phyloP scores from a whole-genome alignment of 306 rosid species.

The Cotoneaster glaucophyllus region DNA sequence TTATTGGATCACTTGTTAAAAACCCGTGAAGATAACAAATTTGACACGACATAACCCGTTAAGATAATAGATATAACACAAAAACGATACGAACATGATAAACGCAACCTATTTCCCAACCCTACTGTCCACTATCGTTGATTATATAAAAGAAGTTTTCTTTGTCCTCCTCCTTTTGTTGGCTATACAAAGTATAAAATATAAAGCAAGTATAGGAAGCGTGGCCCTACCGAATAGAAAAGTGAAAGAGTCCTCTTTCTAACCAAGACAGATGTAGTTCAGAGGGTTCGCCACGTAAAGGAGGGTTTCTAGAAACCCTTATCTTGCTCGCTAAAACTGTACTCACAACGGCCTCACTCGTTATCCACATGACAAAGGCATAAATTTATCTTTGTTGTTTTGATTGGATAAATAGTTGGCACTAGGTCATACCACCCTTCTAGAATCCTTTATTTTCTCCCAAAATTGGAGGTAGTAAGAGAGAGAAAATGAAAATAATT shows the following conservation, averaged over 20 bases:
- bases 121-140: too few species aligned
- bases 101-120: too few species aligned
- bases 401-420: too few species aligned
- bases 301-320: slow-evolving; percentile 4
- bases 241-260: neutral
- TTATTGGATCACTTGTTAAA: fast-evolving
- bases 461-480: neutral
- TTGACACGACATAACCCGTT: too few species aligned
- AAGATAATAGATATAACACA: too few species aligned
- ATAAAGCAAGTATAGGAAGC: neutral
- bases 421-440: neutral
- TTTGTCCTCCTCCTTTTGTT: neutral
- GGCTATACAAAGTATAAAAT: too few species aligned
- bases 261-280: neutral
- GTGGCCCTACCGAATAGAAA: neutral
- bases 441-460: neutral
- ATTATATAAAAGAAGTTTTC: neutral
- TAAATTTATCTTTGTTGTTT: too few species aligned
- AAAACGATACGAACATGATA: too few species aligned
- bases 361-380: neutral
- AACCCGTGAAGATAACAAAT: too few species aligned
- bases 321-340: neutral
- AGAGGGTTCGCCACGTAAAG: neutral
- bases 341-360: neutral
- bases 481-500: too few species aligned